These are phyloP conservation scores for Lasiosphaeria miniovina DNA, from an alignment of 495 filamentous ascomycete species.

Conservation along the genomic window DNA sequence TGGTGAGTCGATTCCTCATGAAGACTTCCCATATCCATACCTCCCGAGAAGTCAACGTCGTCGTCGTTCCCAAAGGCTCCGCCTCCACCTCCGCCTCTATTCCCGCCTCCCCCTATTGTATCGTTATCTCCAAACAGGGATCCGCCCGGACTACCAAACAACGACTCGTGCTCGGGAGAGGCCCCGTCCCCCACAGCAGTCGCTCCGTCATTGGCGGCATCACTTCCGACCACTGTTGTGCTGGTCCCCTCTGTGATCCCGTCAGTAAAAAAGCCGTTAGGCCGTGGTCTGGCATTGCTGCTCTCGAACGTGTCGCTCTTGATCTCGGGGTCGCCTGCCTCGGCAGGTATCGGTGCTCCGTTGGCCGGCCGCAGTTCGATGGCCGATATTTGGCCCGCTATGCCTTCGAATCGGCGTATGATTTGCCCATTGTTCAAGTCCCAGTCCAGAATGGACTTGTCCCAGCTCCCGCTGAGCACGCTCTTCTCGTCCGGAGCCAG, in stretches of 20 bases:
- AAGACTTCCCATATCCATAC: slow-evolving; percentile 57
- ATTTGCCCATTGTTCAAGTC: slow-evolving; percentile 85
- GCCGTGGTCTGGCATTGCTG: slow-evolving; percentile 44
- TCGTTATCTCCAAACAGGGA: slow-evolving; percentile 59
- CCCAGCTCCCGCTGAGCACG: slow-evolving; percentile 92
- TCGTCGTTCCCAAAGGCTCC: slow-evolving; percentile 67
- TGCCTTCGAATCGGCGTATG: slow-evolving; percentile 68
- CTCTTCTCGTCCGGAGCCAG: slow-evolving; percentile 82
- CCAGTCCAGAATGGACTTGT: slow-evolving; percentile 92
- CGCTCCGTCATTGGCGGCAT: not conserved
- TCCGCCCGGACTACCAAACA: slow-evolving; percentile 56
- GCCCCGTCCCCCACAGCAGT: slow-evolving; percentile 33
- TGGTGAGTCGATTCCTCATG: slow-evolving; percentile 31
- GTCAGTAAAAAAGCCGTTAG: slow-evolving; percentile 46
- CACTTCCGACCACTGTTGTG: not conserved
- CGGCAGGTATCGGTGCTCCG: slow-evolving; percentile 67
- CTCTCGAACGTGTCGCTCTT: slow-evolving; percentile 65
- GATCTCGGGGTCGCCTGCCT: slow-evolving; percentile 56
- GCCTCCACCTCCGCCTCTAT: slow-evolving; percentile 36
- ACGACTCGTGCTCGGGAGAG: slow-evolving; percentile 76
- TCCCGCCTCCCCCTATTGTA: slow-evolving; percentile 53
- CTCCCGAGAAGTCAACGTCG: slow-evolving; percentile 81
- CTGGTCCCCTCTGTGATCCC: slow-evolving; percentile 24
- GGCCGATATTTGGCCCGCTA: slow-evolving; percentile 79
- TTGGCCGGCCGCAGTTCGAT: slow-evolving; percentile 82